Evolutionary conservation across 257 asterid species (phyloP), one percentile per base, ranked within the genome.

Genomic region (Capsicum chinense): DNA sequence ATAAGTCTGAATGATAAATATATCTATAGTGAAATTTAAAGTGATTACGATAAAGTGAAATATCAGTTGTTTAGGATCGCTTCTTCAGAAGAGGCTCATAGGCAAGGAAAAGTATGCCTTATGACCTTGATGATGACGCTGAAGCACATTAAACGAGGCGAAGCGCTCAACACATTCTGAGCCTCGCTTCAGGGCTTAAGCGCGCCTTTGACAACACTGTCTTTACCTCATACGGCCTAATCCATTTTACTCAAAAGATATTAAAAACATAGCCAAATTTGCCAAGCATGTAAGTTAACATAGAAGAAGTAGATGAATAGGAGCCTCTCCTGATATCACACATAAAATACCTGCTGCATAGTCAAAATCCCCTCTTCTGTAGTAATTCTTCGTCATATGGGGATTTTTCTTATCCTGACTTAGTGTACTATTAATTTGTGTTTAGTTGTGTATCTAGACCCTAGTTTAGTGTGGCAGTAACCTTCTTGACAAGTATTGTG

Each of bases 201-300:
- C 44, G 5, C 44, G 44, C 44, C 44, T 39, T 39, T 39, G 44
- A 39, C 44, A 39, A 39, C 44, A 39, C 44, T 39, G 5, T 64
- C n/a, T 64, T 64, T 44, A 64, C 71, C 44, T 64, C 71, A 64
- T 33, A 64, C 26, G 44, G 47, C 71, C 71, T 64, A 26, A 64
- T 64, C 44, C 71, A 64, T 64, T 64, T 64, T 64, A 64, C 71
- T 26, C 44, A 44, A 64, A 64, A 33, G 71, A 64, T 64, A 26
- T 64, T 26, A 12, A 64, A 26, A 64, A 64, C 47, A 64, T 64
- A 12, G 71, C n/a, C 71, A 26, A 5, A 33, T 66, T 16, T 66
- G 48, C 48, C 73, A 66, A 57, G 48, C 35, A 66, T 66, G 73
- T 66, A 35, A 66, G 33, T 66, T 66, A n/a, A 66, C 48, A 6